phyloP scores from a whole-genome alignment of 805 yeast species.

The Wickerhamiella cacticola region DNA sequence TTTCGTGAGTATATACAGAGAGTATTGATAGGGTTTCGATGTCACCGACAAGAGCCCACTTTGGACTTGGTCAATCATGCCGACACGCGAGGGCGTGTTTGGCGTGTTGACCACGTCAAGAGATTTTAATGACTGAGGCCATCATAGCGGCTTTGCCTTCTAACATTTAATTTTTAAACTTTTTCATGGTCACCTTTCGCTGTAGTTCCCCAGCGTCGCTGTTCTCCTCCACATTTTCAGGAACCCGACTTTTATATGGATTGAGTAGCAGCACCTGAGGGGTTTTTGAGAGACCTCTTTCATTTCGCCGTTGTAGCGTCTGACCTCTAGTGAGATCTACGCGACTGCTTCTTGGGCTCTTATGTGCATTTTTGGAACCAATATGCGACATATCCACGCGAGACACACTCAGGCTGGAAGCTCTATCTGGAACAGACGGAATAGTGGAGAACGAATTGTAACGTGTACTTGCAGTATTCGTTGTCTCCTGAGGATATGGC shows the following conservation, averaged over 20 bases:
- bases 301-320: not conserved
- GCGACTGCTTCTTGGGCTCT: not conserved
- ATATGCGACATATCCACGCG: conserved; percentile 1
- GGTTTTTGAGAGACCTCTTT: not conserved
- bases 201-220: not conserved
- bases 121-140: too few species aligned
- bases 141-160: not conserved
- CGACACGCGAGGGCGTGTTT: too few species aligned
- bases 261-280: not conserved
- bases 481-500: not conserved
- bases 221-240: not conserved
- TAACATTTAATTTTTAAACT: not conserved
- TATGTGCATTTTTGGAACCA: not conserved
- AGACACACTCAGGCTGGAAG: not conserved
- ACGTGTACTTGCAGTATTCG: not conserved
- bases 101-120: too few species aligned
- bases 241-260: not conserved
- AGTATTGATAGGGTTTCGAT: too few species aligned
- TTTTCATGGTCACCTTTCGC: not conserved
- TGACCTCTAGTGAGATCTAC: not conserved
- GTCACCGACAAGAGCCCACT: not conserved
- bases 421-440: not conserved
- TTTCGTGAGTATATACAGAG: not conserved
- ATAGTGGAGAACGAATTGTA: not conserved
- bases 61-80: not conserved